Conservation (phyloP, 2,329 filamentous ascomycete genomes). For the Fusarium sp. region DNA sequence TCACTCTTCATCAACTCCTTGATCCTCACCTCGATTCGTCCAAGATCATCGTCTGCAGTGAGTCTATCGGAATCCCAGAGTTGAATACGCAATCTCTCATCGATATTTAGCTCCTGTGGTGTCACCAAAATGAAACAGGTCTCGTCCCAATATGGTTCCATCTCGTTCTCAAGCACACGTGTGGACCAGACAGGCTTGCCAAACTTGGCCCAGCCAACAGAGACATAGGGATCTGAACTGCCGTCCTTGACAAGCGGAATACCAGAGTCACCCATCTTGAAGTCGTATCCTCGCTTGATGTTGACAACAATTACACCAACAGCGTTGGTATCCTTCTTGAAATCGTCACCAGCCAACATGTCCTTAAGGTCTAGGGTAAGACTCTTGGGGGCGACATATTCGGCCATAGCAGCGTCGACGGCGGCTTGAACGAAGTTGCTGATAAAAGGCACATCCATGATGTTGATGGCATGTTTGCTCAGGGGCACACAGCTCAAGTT, state of each 20-base stretch:
- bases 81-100: slow-evolving; percentile 76
- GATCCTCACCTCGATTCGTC: slow-evolving; percentile 76
- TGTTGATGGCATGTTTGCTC: slow-evolving; percentile 75
- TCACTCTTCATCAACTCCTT: slow-evolving; percentile 71
- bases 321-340: slow-evolving; percentile 78
- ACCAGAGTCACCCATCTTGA: slow-evolving; percentile 76
- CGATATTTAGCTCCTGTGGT: slow-evolving; percentile 77
- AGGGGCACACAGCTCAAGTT: slow-evolving; percentile 77
- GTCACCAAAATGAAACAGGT: slow-evolving; percentile 77
- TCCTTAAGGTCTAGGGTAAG: slow-evolving; percentile 80
- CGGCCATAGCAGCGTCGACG: slow-evolving; percentile 78
- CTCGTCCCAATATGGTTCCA: slow-evolving; percentile 78
- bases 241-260: slow-evolving; percentile 69
- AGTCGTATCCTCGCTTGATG: slow-evolving; percentile 75
- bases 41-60: slow-evolving; percentile 80
- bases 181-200: slow-evolving; percentile 72
- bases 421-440: slow-evolving; percentile 80
- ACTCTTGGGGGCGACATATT: slow-evolving; percentile 82
- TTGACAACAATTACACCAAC: slow-evolving; percentile 74
- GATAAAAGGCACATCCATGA: slow-evolving; percentile 81
- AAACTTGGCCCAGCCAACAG: slow-evolving; percentile 82
- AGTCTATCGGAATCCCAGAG: slow-evolving; percentile 81
- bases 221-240: slow-evolving; percentile 77
- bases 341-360: slow-evolving; percentile 82
- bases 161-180: slow-evolving; percentile 72